phyloP scores from a whole-genome alignment of 805 yeast genomes.

The Candida berthetii region DNA sequence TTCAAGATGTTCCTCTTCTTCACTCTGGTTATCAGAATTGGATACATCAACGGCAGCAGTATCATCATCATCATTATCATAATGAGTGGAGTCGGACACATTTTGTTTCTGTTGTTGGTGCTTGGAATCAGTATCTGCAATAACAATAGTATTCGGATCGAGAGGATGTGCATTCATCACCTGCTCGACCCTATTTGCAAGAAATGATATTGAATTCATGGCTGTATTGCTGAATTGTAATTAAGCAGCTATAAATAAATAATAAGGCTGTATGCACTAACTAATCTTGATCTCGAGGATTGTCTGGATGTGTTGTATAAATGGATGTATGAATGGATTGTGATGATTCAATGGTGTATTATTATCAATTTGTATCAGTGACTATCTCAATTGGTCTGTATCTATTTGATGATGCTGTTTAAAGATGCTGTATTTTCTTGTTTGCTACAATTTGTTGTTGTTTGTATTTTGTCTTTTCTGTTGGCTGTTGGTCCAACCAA shows the following conservation, averaged over 20 bases:
- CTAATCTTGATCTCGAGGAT: not conserved
- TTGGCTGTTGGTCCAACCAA: not conserved
- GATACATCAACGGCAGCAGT: no score
- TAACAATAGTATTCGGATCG: not conserved
- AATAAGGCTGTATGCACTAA: not conserved
- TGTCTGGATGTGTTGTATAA: not conserved
- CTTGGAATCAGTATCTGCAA: not conserved
- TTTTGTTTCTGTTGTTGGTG: not conserved
- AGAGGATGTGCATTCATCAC: conserved; percentile 11
- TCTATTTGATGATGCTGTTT: no score
- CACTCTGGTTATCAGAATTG: no score
- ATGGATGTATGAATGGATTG: not conserved
- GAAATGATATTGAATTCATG: conserved; percentile 22
- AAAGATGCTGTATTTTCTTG: not conserved
- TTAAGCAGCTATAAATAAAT: not conserved
- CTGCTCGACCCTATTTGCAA: conserved; percentile 17
- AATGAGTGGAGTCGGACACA: no score
- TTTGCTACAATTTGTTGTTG: not conserved
- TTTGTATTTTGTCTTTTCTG: not conserved
- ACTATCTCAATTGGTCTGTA: no score
- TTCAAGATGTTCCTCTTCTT: not conserved
- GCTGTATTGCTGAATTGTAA: no score
- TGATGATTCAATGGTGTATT: no score
- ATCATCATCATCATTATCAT: conserved; percentile 3
- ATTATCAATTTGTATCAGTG: no score